Evolutionary conservation across 2,329 filamentous ascomycete species (phyloP).

Genomic region (Trichoderma sp.): DNA sequence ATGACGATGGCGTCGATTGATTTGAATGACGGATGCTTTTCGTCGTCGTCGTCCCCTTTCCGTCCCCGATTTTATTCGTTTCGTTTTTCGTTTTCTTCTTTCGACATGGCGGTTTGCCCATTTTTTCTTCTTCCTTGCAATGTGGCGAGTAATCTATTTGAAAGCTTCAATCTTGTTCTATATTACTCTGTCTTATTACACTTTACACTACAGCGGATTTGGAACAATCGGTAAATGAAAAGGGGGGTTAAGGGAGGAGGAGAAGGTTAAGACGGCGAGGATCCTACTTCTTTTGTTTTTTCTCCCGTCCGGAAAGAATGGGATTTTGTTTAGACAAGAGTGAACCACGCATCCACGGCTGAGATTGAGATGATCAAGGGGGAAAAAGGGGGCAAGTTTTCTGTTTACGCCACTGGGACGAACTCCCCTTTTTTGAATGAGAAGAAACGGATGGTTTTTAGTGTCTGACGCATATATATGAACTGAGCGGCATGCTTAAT

Average conservation of each 20-base stretch:
- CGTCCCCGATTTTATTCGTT: not conserved
- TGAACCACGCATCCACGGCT: not conserved
- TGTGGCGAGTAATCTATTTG: slow-evolving; percentile 1
- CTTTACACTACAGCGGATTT: not conserved
- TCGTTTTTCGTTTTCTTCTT: not conserved
- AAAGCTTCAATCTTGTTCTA: not conserved
- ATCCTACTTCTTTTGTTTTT: not conserved
- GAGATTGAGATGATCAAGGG: not conserved
- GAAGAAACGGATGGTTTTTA: not conserved
- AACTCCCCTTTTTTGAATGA: not conserved
- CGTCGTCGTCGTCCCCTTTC: not conserved
- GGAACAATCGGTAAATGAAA: not conserved
- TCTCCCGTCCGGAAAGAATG: not conserved
- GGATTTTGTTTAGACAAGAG: not conserved
- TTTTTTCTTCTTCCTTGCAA: not conserved
- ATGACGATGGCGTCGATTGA: slow-evolving; percentile 38
- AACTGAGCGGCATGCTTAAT: not conserved
- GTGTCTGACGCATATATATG: not conserved
- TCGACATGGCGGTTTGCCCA: not conserved
- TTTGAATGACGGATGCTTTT: slow-evolving; percentile 23
- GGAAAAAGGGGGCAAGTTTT: not conserved
- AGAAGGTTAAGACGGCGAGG: not conserved
- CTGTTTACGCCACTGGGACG: not conserved
- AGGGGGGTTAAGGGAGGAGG: not conserved
- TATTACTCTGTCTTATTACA: not conserved